Base-by-base conservation (phyloP, 1,284 basidiomycete species). In the Porodaedalea pini region DNA sequence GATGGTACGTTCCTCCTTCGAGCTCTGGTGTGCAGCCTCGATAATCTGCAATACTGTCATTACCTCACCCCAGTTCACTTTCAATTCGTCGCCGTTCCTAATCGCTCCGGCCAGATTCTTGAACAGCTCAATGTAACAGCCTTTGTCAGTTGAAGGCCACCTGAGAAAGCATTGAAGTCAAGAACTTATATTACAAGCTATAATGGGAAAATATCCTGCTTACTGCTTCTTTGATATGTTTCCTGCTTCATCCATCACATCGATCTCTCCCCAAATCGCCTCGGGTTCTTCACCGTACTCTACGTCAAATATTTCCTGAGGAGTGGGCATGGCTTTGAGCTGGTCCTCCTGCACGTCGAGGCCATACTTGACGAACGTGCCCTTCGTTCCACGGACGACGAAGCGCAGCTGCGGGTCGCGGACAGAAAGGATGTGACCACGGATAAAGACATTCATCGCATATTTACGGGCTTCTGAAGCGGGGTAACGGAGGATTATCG, bases 291-390 rank as follows among this genome's bases (percentile, higher is more conserved):
- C 71, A 3, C 82, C 85, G 62, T 77, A 86, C 27, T 68, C 67
- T 1, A 70, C 66, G 50, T 75, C 70, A 50, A 78, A 70, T 55
- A 86, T 80, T 13, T 70, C 73, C 11, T 66, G 68, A n/a, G 81
- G 79, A 8, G 70, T 66, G 8, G 77, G 65, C 56, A 87, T 81
- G 2, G 68, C 75, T 66, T 80, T 83, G 43, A 87, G 75, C 58
- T 85, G 81, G 59, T 83, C 83, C 71, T 93, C 92, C 68, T 94
- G 91, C 2, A 83, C 73, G 69, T 94, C 91, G 40, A 92, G 70
- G 1, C 90, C 90, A 65, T 78, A 81, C 71, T 95, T 94, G 61
- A 79, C 73, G 69, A 80, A 94, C 2, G 82, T 81, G 31, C 88
- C 92, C 61, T 79, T 78, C 21, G 82, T 83, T 17, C 91, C 88